These are phyloP conservation scores for Xylariaceae sp. DNA, from an alignment of 2,329 filamentous ascomycete genomes.

Conservation along the genomic window DNA sequence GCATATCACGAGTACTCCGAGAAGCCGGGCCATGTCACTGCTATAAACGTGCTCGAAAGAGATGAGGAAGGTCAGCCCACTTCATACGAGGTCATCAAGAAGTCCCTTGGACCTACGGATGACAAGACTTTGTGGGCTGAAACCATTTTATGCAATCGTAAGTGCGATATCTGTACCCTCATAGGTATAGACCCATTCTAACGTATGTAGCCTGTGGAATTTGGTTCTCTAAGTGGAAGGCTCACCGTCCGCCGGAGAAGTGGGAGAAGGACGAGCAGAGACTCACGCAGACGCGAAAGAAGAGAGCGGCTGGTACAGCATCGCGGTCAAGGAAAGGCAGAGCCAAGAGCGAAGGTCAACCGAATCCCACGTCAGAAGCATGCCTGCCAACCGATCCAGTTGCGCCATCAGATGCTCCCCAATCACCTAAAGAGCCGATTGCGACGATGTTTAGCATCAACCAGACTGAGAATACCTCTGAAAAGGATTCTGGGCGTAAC, in stretches of 20 bases:
- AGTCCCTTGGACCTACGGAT: slow-evolving; percentile 56
- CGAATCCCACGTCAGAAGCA: slow-evolving; percentile 49
- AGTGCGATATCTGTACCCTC: slow-evolving; percentile 35
- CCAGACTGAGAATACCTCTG: slow-evolving; percentile 34
- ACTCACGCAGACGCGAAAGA: slow-evolving; percentile 47
- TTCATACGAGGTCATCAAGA: slow-evolving; percentile 73
- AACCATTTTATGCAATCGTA: slow-evolving; percentile 80
- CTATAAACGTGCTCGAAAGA: slow-evolving; percentile 61
- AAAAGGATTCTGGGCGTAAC: slow-evolving; percentile 22
- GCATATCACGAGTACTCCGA: slow-evolving; percentile 66
- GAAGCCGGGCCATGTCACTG: slow-evolving; percentile 67
- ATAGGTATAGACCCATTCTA: slow-evolving; percentile 1
- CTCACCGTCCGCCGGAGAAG: slow-evolving; percentile 73
- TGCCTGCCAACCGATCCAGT: slow-evolving; percentile 50
- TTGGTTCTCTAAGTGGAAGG: slow-evolving; percentile 85
- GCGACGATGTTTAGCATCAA: slow-evolving; percentile 12
- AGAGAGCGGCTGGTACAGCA: slow-evolving; percentile 40
- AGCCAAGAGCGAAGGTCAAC: slow-evolving; percentile 42
- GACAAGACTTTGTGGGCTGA: slow-evolving; percentile 65
- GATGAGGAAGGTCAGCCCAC: slow-evolving; percentile 58
- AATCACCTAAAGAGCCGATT: slow-evolving; percentile 26
- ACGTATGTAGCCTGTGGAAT: slow-evolving; percentile 69
- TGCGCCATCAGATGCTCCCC: slow-evolving; percentile 40
- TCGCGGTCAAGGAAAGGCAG: slow-evolving; percentile 45
- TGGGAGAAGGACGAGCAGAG: slow-evolving; percentile 66